Evolutionary conservation across 1,284 basidiomycete species (phyloP), one percentile per base, ranked within the genome.

Genomic region (Leccinum angustisporum): DNA sequence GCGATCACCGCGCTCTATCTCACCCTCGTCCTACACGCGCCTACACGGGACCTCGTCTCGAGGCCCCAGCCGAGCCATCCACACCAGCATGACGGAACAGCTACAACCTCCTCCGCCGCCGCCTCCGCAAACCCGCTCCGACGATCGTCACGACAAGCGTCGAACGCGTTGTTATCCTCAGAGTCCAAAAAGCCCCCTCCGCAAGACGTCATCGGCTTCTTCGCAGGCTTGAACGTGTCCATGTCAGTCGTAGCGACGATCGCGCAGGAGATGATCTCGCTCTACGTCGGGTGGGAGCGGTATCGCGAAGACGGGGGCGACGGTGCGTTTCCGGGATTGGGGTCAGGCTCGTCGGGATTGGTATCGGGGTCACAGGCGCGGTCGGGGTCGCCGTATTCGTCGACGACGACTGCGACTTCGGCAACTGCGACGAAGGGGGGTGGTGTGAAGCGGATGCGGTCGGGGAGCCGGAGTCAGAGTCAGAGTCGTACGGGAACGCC

Each of bases 1-100:
- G 95, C 97, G 16, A 85, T 98, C 63, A 89, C 95, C 0, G 90
- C 94, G 0, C 84, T 98, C 60, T 98, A 95, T 76, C 85, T 98
- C 63, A 89, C 90, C 0, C 87, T 95, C 69, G 83, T 90, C 53
- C 80, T 90, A 8, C 86, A 91, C 69, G 75, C 78, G 31, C 83
- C 79, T 53, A 85, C 83, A 71, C 80, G 82, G 53, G 74, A 76
- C n/a, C 66, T 76, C 50, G 68, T 81, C 52, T 48, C 46, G 18
- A 21, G 21, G 46, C 11, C 46, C 13, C 46, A 48, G 21, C 13
- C 11, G 21, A 48, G 4, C 21, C 18, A 21, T 48, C 46, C 11
- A 48, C 46, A 48, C 18, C 50, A 30, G 5, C 50, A 51, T 30
- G 50, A 52, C 4, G 46, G 13, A 13, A 48, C 46, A 48, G 1